Base-by-base conservation (phyloP, 139 green algal genomes). In the Trebouxia sp. region DNA sequence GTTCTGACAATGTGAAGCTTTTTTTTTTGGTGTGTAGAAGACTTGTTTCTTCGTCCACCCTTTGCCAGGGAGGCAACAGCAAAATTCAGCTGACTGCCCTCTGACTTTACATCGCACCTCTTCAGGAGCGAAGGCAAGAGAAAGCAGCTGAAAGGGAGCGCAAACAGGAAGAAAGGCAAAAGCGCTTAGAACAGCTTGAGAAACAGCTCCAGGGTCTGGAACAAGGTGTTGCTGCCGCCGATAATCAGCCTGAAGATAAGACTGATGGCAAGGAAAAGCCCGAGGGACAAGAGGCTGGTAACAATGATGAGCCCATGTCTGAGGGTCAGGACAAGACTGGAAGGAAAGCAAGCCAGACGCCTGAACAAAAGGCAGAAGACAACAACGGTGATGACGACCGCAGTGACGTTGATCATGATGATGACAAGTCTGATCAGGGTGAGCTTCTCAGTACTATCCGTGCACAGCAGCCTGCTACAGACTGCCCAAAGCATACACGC, bases 101-200 rank as follows among this genome's bases (percentile, higher is more conserved):
- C 9, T 37, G 56, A 17, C 14, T n/a, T 39, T 10, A 69, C 1
- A 39, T 69, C 30, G 56, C 56, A 32, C 17, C 17, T 37, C 3
- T 48, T 45, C 51, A 70, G 75, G 50, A 80, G 11, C 37, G 53
- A 17, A 39, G 41, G 75, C 75, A 80, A 37, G 48, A 51, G 75
- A 70, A 76, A 66, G 72, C 56, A 51, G 48, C 43, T 70, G 37
- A 56, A 43, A 48, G 53, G 26, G 38, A 43, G 22, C 30, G 51
- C 38, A 43, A 74, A 69, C 28, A 67, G 51, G 32, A 65, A n/a
- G 43, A 45, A 37, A 12, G 69, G 53, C 47, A 69, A 45, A 58
- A 81, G 53, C 42, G 77, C 65, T 67, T 85, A 32, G 32, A 85
- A 53, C 48, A 42, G 41, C 35, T 83, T 62, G 80, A 83, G 43